Conservation (phyloP, 2,329 filamentous ascomycete genomes). For the Arthrobotrys iridis region DNA sequence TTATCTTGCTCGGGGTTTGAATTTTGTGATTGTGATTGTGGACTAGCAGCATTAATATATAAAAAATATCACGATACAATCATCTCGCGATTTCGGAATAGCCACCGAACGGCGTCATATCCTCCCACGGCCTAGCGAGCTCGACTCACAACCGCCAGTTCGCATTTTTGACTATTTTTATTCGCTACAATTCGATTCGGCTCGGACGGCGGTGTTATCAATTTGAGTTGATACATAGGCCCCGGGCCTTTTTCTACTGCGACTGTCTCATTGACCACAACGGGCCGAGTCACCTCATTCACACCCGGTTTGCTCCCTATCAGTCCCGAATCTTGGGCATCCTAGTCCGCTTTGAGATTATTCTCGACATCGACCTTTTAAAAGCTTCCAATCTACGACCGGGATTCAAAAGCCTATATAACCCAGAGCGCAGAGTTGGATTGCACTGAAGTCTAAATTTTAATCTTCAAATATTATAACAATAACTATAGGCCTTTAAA, state of each 20-base stretch:
- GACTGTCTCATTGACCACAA: conserved; percentile 9
- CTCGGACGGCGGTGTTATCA: too few species aligned
- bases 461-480: conserved; percentile 14
- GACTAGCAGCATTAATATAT: too few species aligned
- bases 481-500: neutral
- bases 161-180: conserved; percentile 2
- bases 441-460: neutral
- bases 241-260: neutral
- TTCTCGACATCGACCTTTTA: conserved; percentile 4
- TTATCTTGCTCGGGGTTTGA: neutral
- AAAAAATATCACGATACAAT: conserved; percentile 17
- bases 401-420: neutral
- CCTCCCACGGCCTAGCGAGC: neutral
- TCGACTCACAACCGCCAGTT: conserved; percentile 14
- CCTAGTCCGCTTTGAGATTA: conserved; percentile 26
- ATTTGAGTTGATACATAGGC: neutral
- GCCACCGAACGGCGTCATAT: conserved; percentile 4
- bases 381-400: neutral
- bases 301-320: conserved; percentile 33
- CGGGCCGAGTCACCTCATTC: conserved; percentile 23
- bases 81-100: conserved; percentile 11
- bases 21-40: neutral
- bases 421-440: neutral
- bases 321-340: conserved; percentile 5
- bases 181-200: neutral